Evolutionary conservation across 805 yeast genomes (phyloP).

Genomic region (Nakazawaea anatomiae): DNA sequence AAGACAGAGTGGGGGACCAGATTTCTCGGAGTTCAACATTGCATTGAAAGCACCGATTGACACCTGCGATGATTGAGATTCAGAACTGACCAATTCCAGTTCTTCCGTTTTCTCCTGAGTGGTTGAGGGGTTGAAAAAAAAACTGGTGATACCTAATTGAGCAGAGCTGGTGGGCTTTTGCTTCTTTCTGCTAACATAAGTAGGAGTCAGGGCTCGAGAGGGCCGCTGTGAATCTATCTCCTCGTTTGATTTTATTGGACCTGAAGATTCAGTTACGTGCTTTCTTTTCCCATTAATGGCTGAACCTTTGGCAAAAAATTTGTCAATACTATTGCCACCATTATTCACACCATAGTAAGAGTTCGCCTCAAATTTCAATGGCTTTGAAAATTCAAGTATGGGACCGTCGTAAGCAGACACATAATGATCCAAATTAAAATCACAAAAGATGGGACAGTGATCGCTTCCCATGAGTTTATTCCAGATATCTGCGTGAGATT

Average conservation of each 20-base stretch:
- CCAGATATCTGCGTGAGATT: constrained; percentile 50
- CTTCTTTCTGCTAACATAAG: constrained; percentile 15
- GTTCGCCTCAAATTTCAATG: constrained; percentile 44
- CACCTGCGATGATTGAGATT: constrained; percentile 4
- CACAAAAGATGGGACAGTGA: constrained; percentile 88
- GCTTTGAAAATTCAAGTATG: constrained; percentile 17
- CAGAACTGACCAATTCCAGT: not conserved
- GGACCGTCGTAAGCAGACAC: constrained; percentile 1
- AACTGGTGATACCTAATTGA: constrained; percentile 7
- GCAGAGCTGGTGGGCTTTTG: not conserved
- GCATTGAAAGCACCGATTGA: constrained; percentile 17
- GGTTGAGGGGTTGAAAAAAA: constrained; percentile 5
- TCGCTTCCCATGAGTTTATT: constrained; percentile 79
- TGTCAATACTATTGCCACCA: constrained; percentile 21
- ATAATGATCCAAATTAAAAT: constrained; percentile 28
- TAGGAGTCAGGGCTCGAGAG: constrained; percentile 2
- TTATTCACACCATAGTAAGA: constrained; percentile 34
- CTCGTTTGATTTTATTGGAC: not conserved
- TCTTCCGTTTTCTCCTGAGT: not conserved
- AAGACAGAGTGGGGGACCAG: constrained; percentile 34
- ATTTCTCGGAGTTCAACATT: constrained; percentile 14
- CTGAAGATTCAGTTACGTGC: not conserved
- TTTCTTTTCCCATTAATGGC: not conserved
- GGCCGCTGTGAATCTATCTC: not conserved
- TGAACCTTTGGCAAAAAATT: constrained; percentile 18